Conservation (phyloP, 257 asterid genomes). For the Ligustrum vulgare region DNA sequence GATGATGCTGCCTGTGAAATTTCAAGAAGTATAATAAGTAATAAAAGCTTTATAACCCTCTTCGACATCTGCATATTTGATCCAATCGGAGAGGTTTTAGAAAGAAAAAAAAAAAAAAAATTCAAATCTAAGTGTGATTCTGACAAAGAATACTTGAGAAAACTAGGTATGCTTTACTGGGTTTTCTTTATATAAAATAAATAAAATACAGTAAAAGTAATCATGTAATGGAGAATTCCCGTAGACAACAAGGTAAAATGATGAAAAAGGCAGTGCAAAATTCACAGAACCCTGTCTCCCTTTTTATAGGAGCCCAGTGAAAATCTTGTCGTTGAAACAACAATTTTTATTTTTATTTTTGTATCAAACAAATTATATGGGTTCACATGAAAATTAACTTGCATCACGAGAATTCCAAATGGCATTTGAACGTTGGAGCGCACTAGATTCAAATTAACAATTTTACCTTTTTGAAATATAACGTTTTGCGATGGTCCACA, state of each 20-base stretch:
- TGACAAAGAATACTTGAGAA: conserved; percentile 10
- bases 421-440: conserved; percentile 75
- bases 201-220: conserved; percentile 31
- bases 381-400: conserved; percentile 62
- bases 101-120: background rate
- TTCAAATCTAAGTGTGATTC: background rate
- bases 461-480: conserved; percentile 6
- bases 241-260: conserved; percentile 58
- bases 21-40: conserved; percentile 8
- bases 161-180: background rate
- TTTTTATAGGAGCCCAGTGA: conserved; percentile 44
- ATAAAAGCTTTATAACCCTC: conserved; percentile 48
- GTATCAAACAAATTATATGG: background rate
- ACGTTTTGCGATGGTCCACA: background rate
- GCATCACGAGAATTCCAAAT: conserved; percentile 55
- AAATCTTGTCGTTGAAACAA: background rate
- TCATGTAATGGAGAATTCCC: conserved; percentile 33
- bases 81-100: conserved; percentile 8
- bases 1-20: background rate
- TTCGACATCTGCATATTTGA: conserved; percentile 49
- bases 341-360: too few species aligned
- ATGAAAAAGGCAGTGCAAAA: conserved; percentile 38
- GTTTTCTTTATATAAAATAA: conserved; percentile 13
- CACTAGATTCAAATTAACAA: conserved; percentile 48
- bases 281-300: conserved; percentile 31